Conservation (phyloP, 1,139 yeast genomes). For the Yamadazyma oceani region DNA sequence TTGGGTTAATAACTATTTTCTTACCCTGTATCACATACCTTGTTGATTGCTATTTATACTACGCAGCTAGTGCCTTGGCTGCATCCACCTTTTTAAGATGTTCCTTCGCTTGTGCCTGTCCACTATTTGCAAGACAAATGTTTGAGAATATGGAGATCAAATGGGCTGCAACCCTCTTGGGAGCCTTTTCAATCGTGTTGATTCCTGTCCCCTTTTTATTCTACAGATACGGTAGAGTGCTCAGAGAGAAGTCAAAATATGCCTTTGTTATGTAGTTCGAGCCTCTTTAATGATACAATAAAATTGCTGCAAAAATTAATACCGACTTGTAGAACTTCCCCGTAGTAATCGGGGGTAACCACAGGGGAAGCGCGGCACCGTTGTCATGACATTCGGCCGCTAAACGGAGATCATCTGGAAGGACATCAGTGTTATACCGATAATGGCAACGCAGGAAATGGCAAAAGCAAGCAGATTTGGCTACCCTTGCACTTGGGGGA, state of each 20-base stretch:
- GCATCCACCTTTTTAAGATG: conserved; percentile 77
- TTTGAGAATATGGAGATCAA: conserved; percentile 68
- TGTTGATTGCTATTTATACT: conserved; percentile 70
- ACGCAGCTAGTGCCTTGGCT: conserved; percentile 91
- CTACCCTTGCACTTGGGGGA: too few relatives aligned
- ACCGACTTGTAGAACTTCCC: too few relatives aligned
- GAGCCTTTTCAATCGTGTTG: conserved; percentile 59
- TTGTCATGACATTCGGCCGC: too few relatives aligned
- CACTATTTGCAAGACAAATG: conserved; percentile 61
- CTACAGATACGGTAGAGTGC: conserved; percentile 55
- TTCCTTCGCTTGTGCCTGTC: conserved; percentile 48
- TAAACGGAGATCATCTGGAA: too few relatives aligned
- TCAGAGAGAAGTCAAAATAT: conserved; percentile 63
- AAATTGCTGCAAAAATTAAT: background rate
- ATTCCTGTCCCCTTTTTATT: conserved; percentile 74
- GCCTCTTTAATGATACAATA: too few relatives aligned
- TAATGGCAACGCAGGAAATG: too few relatives aligned
- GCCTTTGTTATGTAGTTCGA: conserved; percentile 29
- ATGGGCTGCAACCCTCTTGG: conserved; percentile 81
- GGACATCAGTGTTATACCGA: too few relatives aligned
- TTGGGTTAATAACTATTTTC: conserved; percentile 71
- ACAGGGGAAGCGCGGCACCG: too few relatives aligned
- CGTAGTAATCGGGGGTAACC: too few relatives aligned
- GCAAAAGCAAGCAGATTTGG: too few relatives aligned
- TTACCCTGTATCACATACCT: conserved; percentile 74